These are phyloP conservation scores for Epichloe scottii DNA, from an alignment of 2,329 filamentous ascomycete species.

Conservation along the genomic window DNA sequence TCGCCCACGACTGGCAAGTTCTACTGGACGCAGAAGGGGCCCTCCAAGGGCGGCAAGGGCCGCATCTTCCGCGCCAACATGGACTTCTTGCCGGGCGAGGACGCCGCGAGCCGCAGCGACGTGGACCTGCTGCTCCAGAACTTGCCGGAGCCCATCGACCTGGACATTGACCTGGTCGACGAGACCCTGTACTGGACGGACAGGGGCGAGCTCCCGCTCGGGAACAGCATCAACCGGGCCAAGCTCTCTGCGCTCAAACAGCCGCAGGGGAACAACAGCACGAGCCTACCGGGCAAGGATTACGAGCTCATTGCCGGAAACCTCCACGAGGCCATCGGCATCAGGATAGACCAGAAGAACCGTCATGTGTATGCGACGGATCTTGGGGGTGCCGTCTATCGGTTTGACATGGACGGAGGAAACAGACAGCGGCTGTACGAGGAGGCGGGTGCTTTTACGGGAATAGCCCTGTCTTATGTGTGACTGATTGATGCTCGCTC, in stretches of 20 bases:
- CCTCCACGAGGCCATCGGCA: conserved; percentile 34
- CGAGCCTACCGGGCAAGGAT: conserved; percentile 8
- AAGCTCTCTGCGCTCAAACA: conserved; percentile 2
- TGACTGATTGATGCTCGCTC: background rate
- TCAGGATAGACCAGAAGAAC: conserved; percentile 26
- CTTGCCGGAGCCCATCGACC: conserved; percentile 44
- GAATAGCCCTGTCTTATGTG: background rate
- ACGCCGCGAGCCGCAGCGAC: conserved; percentile 25
- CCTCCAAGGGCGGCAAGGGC: conserved; percentile 35
- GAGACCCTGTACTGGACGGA: conserved; percentile 47
- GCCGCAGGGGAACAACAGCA: background rate
- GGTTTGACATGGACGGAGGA: conserved; percentile 19
- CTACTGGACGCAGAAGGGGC: conserved; percentile 50
- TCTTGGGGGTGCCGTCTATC: conserved; percentile 26
- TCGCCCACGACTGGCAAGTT: conserved; percentile 29
- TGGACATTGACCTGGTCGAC: conserved; percentile 36
- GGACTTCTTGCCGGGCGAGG: conserved; percentile 21
- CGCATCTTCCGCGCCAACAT: conserved; percentile 39
- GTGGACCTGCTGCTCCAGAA: conserved; percentile 28
- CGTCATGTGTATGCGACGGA: conserved; percentile 26
- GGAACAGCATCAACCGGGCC: conserved; percentile 38
- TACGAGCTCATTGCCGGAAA: conserved; percentile 20
- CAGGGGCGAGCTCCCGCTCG: conserved; percentile 41
- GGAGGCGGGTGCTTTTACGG: background rate
- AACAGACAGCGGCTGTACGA: conserved; percentile 11